Evolutionary conservation across 2,329 filamentous ascomycete species (phyloP).

Genomic region (Botrytis hyacinthi): DNA sequence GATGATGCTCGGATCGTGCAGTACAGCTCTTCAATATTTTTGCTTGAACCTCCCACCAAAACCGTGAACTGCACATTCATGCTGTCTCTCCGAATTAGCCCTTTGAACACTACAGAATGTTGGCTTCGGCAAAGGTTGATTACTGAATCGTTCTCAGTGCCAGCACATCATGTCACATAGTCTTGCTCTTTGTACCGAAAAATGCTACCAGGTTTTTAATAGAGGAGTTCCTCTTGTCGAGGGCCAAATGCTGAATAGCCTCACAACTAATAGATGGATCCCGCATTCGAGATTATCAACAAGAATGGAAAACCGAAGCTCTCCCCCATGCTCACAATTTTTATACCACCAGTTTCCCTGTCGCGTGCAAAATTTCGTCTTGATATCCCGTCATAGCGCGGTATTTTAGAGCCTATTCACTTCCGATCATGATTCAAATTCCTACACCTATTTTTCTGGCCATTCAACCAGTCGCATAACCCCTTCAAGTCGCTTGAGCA

Average conservation of each 20-base stretch:
- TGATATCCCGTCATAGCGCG: no score
- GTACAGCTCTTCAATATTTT: not conserved
- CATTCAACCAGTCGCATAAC: no score
- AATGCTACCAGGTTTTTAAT: not conserved
- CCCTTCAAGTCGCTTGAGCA: no score
- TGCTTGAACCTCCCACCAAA: not conserved
- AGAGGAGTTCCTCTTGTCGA: not conserved
- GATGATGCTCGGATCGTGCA: not conserved
- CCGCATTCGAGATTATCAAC: not conserved
- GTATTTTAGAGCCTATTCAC: no score
- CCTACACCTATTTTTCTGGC: no score
- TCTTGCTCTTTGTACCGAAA: not conserved
- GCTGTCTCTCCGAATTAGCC: not conserved
- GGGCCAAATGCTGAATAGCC: not conserved
- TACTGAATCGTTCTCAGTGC: not conserved
- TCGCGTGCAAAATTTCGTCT: no score
- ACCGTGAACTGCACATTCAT: not conserved
- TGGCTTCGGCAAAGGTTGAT: not conserved
- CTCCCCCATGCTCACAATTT: not conserved
- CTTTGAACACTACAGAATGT: not conserved
- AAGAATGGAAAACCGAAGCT: not conserved
- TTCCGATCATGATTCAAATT: no score
- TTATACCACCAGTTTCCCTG: not conserved
- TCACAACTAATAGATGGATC: not conserved
- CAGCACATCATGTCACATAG: not conserved